A percentile compares a stretch with the other conserved stretches of the same genome.
These are phyloP conservation scores for Diaporthe helianthi DNA, from an alignment of 2,329 filamentous ascomycete genomes.

Conservation along the genomic window DNA sequence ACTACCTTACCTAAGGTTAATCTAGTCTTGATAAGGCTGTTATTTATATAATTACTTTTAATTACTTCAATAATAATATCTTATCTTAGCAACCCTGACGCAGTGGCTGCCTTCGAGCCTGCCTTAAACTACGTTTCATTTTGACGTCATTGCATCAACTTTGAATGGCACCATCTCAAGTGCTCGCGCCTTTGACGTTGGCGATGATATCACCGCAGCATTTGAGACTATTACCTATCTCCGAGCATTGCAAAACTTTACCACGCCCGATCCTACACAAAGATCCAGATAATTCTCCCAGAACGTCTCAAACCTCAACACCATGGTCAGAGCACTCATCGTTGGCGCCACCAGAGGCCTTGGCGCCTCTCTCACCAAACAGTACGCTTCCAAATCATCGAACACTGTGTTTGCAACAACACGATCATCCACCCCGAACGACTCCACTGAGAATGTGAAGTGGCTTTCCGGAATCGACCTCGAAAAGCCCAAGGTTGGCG, in stretches of 20 bases:
- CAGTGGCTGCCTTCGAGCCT: too few relatives aligned
- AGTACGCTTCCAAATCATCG: conserved; percentile 57
- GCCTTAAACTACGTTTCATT: background rate
- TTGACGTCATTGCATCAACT: conserved; percentile 33
- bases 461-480: conserved; percentile 69
- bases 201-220: too few relatives aligned
- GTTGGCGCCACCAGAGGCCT: conserved; percentile 74
- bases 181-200: background rate
- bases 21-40: too few relatives aligned
- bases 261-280: too few relatives aligned
- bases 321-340: conserved; percentile 62
- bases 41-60: too few relatives aligned
- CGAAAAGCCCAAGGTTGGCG: conserved; percentile 53
- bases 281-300: too few relatives aligned
- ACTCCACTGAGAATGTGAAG: conserved; percentile 51
- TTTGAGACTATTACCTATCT: too few relatives aligned
- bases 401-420: conserved; percentile 62
- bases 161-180: conserved; percentile 28
- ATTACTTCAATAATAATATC: too few relatives aligned
- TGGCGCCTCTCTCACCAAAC: conserved; percentile 65
- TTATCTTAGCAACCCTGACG: background rate
- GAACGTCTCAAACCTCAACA: background rate
- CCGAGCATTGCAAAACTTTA: too few relatives aligned
- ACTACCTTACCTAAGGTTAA: too few relatives aligned
- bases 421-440: conserved; percentile 47